Base-by-base conservation (phyloP, 2,329 filamentous ascomycete genomes). In the Talaromyces sp. region DNA sequence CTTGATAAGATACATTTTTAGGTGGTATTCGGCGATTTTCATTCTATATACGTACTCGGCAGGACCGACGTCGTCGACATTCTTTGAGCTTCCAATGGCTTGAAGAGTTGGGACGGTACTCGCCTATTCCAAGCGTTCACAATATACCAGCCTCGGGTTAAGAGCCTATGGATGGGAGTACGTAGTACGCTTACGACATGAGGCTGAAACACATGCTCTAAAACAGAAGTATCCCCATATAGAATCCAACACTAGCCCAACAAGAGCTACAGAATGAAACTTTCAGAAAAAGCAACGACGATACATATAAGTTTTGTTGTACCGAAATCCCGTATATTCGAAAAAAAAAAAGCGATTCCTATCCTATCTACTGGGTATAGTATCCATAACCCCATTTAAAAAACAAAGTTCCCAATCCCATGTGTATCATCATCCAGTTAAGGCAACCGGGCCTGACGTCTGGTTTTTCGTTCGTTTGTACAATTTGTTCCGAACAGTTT, bases 401-500 rank as follows among this genome's bases (percentile, higher is more conserved):
- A 37, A 31, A 28, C 3, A 37, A 57, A 42, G 14, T n/a, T 42
- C 54, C 37, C 54, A 57, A 57, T 42, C 35, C 54, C 35, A 25
- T 42, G 54, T 37, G 54, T 57, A 57, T 57, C 54, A 42, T 57
- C 54, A 57, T 57, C 37, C 54, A 57, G 54, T 57, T 52, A 42
- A 57, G 37, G 37, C 54, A 57, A 57, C 54, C 54, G 54, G 54
- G 54, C 54, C 54, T 57, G 35, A 42, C 54, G 25, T 50, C 54
- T 57, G 35, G n/a, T 57, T 16, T 42, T 56, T 40, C 52, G 54
- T 57, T 57, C 37, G 35, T 57, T 28, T 42, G 54, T 42, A 56
- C 33, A 56, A 16, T 16, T n/a, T 42, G 18, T 8, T 14, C 14
- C 3, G 14, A 40, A 14, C 25, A 11, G n/a, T 25, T 42, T 57